These are phyloP conservation scores for Pleurostoma richardsiae DNA, from an alignment of 2,329 filamentous ascomycete genomes.

Conservation along the genomic window DNA sequence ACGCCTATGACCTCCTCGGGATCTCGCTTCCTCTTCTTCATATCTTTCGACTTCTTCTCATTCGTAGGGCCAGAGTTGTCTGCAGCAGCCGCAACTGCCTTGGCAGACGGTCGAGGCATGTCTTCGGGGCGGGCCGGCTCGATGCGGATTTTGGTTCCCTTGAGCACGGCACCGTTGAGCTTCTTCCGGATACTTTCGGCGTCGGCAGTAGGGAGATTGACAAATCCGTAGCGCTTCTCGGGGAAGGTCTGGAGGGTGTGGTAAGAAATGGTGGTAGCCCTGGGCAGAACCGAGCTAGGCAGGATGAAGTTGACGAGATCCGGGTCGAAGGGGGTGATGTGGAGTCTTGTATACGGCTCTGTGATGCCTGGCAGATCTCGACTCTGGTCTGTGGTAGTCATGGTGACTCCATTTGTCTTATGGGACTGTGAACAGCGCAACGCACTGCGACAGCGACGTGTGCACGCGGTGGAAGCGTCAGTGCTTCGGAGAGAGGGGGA, in stretches of 20 bases:
- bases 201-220: conserved; percentile 75
- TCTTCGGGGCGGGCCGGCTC: conserved; percentile 71
- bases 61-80: conserved; percentile 8
- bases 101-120: conserved; percentile 28
- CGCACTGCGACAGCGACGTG: too few species aligned
- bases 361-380: too few species aligned
- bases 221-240: conserved; percentile 83
- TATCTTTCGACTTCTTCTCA: conserved; percentile 26
- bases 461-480: too few species aligned
- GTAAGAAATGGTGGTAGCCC: conserved; percentile 79
- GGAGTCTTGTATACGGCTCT: conserved; percentile 53
- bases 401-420: too few species aligned
- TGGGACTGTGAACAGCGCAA: too few species aligned
- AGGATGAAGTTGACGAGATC: conserved; percentile 70
- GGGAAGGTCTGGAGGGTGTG: conserved; percentile 83
- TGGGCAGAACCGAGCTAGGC: conserved; percentile 58
- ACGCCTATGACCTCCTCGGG: conserved; percentile 57
- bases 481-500: too few species aligned
- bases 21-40: conserved; percentile 35
- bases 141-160: conserved; percentile 78
- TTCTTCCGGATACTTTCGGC: conserved; percentile 91
- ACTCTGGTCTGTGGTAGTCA: too few species aligned
- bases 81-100: conserved; percentile 10
- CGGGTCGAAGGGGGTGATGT: conserved; percentile 82
- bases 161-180: conserved; percentile 79